Evolutionary conservation across 2,329 filamentous ascomycete species (phyloP).

Genomic region (Sclerotinia minor): DNA sequence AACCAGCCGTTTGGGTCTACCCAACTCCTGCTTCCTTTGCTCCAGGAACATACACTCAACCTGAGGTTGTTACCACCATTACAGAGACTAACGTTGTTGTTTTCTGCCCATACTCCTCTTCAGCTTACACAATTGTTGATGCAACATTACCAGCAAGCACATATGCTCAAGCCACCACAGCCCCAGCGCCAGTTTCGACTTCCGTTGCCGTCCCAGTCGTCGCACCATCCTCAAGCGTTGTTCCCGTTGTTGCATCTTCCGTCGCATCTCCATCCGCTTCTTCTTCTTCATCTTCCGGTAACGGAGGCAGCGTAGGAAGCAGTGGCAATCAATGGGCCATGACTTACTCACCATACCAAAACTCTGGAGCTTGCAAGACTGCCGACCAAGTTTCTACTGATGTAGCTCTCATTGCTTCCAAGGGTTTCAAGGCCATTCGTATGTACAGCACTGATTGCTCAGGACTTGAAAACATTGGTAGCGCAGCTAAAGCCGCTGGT

Average conservation of each 20-base stretch:
- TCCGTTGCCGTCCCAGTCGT: constrained; percentile 26
- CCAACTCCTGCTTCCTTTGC: constrained; percentile 64
- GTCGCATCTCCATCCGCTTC: constrained; percentile 50
- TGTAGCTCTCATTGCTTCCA: constrained; percentile 59
- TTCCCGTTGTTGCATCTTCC: constrained; percentile 28
- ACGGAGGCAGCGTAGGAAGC: constrained; percentile 29
- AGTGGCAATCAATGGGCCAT: constrained; percentile 60
- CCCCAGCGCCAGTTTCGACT: constrained; percentile 31
- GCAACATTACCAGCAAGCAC: constrained; percentile 6
- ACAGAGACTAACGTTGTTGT: constrained; percentile 68
- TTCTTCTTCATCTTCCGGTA: constrained; percentile 44
- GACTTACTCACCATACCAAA: constrained; percentile 75
- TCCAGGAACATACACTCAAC: constrained; percentile 72
- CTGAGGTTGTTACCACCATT: constrained; percentile 65
- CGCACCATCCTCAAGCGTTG: constrained; percentile 9
- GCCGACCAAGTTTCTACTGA: constrained; percentile 58
- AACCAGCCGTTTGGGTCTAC: constrained; percentile 59
- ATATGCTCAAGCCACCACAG: constrained; percentile 35
- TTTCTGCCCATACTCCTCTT: constrained; percentile 65
- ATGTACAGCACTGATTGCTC: constrained; percentile 92
- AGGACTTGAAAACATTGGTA: constrained; percentile 73
- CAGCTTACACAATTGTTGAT: constrained; percentile 33
- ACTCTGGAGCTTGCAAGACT: constrained; percentile 63
- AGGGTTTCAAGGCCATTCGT: constrained; percentile 71
- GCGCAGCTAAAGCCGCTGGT: constrained; percentile 63